These are phyloP conservation scores for Microdochium bolleyi DNA, from an alignment of 2,329 filamentous ascomycete genomes.

Conservation along the genomic window DNA sequence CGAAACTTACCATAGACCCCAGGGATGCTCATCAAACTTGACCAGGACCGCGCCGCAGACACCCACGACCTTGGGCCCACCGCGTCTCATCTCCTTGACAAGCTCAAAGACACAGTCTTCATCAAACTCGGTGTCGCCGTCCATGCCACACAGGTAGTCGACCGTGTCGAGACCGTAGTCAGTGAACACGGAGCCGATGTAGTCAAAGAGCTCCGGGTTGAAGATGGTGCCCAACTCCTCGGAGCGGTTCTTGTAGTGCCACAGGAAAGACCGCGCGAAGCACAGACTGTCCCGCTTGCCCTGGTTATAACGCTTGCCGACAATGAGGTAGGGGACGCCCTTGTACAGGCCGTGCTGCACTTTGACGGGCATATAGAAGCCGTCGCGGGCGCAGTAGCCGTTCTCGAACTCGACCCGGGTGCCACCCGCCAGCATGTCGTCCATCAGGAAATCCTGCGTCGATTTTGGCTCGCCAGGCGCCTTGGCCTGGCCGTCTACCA, in stretches of 20 bases:
- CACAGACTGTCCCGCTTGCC: slow-evolving; percentile 42
- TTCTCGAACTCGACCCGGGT: slow-evolving; percentile 26
- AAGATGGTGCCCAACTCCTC: slow-evolving; percentile 35
- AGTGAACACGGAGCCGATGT: slow-evolving; percentile 28
- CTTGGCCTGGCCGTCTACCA: slow-evolving; percentile 38
- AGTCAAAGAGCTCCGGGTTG: slow-evolving; percentile 32
- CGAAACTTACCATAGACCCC: slow-evolving; percentile 30
- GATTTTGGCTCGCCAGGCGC: slow-evolving; percentile 39
- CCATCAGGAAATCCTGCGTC: slow-evolving; percentile 35
- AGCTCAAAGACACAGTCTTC: slow-evolving; percentile 34
- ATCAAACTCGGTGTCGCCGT: slow-evolving; percentile 39
- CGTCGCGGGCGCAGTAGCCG: slow-evolving; percentile 36
- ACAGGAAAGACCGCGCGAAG: slow-evolving; percentile 38
- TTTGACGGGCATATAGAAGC: slow-evolving; percentile 35
- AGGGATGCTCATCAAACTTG: slow-evolving; percentile 31
- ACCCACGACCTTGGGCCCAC: slow-evolving; percentile 31
- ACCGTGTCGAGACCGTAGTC: slow-evolving; percentile 28
- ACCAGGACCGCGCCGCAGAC: slow-evolving; percentile 41
- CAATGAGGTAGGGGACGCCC: slow-evolving; percentile 35
- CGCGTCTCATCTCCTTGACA: slow-evolving; percentile 27
- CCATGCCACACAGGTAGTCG: slow-evolving; percentile 37
- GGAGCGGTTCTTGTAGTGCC: slow-evolving; percentile 36
- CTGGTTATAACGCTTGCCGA: slow-evolving; percentile 40
- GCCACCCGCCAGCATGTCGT: slow-evolving; percentile 32
- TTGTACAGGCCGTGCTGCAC: slow-evolving; percentile 34